These are phyloP conservation scores for Meredithiella fracta DNA, from an alignment of 2,329 filamentous ascomycete species.

Conservation along the genomic window DNA sequence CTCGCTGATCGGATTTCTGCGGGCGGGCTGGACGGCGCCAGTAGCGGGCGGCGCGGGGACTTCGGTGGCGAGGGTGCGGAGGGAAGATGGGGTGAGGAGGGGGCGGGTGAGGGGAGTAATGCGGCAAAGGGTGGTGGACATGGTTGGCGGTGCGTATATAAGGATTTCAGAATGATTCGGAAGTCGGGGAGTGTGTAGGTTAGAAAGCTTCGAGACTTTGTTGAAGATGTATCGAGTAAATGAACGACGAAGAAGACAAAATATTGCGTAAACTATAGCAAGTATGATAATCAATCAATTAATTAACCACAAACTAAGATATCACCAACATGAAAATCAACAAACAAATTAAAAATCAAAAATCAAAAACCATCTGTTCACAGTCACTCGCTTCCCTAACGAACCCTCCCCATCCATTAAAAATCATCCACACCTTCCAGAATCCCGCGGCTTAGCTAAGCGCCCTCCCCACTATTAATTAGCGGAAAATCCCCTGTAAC, in stretches of 20 bases:
- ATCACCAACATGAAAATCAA: background rate
- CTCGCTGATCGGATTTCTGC: slow-evolving; percentile 14
- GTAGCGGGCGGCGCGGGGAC: slow-evolving; percentile 21
- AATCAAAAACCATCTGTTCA: background rate
- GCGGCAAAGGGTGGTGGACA: slow-evolving; percentile 27
- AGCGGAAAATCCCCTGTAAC: too few species aligned
- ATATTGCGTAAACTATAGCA: background rate
- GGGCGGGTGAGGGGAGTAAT: slow-evolving; percentile 27
- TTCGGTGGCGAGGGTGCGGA: slow-evolving; percentile 31
- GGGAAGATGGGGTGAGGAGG: slow-evolving; percentile 19
- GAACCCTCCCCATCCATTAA: background rate
- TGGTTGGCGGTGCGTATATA: slow-evolving; percentile 19
- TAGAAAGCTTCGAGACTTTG: too few species aligned
- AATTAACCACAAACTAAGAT: background rate
- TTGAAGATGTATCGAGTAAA: too few species aligned
- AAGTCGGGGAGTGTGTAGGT: background rate
- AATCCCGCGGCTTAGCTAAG: slow-evolving; percentile 7
- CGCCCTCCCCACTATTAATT: background rate
- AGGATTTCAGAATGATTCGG: background rate
- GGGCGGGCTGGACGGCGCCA: slow-evolving; percentile 15
- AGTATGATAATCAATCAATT: background rate
- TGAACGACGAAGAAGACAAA: too few species aligned
- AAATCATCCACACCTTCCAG: background rate
- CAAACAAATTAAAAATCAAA: background rate
- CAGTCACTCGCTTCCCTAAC: background rate